Evolutionary conservation across 352 stramenopile species (phyloP).

Genomic region (Phytophthora hibernalis): DNA sequence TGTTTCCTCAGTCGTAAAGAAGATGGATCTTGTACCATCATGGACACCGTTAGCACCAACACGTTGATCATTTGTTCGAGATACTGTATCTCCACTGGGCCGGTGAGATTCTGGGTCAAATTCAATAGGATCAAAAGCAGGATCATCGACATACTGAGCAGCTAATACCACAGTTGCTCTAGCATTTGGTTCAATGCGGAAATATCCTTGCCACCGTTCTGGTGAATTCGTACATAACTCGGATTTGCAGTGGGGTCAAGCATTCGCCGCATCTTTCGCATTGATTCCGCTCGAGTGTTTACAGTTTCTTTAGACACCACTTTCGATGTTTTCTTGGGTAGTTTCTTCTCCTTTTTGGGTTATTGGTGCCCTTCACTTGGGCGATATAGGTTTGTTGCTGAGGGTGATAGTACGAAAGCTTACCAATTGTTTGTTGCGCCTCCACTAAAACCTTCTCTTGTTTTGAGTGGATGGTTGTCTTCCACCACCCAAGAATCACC

Average conservation of each 20-base stretch:
- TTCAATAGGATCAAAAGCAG: background rate
- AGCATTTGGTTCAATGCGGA: background rate
- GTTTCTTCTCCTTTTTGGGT: slow-evolving; percentile 8
- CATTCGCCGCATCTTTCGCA: slow-evolving; percentile 40
- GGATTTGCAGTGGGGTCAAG: slow-evolving; percentile 36
- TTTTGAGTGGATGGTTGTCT: slow-evolving; percentile 50
- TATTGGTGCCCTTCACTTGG: slow-evolving; percentile 1
- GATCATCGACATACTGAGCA: background rate
- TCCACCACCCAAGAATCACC: slow-evolving; percentile 50
- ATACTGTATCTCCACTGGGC: background rate
- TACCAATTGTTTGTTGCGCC: slow-evolving; percentile 41
- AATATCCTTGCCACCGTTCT: slow-evolving; percentile 5
- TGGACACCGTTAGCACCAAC: background rate
- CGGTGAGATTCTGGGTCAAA: background rate
- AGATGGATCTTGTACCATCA: background rate
- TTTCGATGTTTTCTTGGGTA: slow-evolving; percentile 9
- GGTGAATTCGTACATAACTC: slow-evolving; percentile 34
- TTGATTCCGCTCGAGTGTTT: slow-evolving; percentile 10
- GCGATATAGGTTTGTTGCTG: slow-evolving; percentile 32
- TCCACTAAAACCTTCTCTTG: slow-evolving; percentile 58
- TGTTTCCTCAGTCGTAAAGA: background rate
- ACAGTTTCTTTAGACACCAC: slow-evolving; percentile 6
- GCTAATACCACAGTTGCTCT: background rate
- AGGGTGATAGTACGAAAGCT: slow-evolving; percentile 49
- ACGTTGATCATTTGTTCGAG: background rate